Evolutionary conservation across 1,284 basidiomycete genomes (phyloP), one percentile per base, ranked within the genome.

Genomic region (Mycosarcoma mackinlayi): DNA sequence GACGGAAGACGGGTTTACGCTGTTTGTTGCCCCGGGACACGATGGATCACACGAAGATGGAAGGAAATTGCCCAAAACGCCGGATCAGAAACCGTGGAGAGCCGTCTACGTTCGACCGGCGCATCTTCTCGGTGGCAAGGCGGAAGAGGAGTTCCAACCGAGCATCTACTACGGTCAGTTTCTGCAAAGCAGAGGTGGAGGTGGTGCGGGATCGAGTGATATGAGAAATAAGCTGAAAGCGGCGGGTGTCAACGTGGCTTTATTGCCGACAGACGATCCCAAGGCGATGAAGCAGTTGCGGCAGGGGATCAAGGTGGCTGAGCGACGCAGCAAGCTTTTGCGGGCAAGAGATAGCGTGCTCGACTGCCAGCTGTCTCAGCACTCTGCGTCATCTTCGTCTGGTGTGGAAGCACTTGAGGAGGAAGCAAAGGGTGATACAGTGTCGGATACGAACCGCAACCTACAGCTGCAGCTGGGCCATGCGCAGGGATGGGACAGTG

Each of bases 321-420:
- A 86, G 4, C 84, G 85, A 47, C 91, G 91, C 0, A 50, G 52
- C 7, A 68, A 75, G 30, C 44, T 77, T 6, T 0, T 61, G 1
- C 51, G 58, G 6, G 75, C 73, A 1, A 85, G 87, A 25, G 91
- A 93, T 76, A 87, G 87, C 3, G 91, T 88, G 2, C 76, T 93
- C 60, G 91, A 93, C 80, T 93, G 93, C 83, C 86, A 86, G 24
- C 61, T 85, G 2, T 83, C 84, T n/a, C 38, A 39, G 11, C 27
- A 46, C 23, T 28, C 30, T 13, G 7, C 28, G 10, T 24, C 44
- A 24, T 31, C 45, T 25, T n/a, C n/a, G n/a, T n/a, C n/a, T n/a
- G n/a, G n/a, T n/a, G n/a, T n/a, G n/a, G 9, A 30, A 4, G 33
- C 30, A 23, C 14, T n/a, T 6, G 35, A 33, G 25, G 21, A 19